Percentiles rank a stretch among this genome's conserved stretches.
These are phyloP conservation scores for Xylaria sp. DNA, from an alignment of 2,329 filamentous ascomycete species.

Conservation along the genomic window DNA sequence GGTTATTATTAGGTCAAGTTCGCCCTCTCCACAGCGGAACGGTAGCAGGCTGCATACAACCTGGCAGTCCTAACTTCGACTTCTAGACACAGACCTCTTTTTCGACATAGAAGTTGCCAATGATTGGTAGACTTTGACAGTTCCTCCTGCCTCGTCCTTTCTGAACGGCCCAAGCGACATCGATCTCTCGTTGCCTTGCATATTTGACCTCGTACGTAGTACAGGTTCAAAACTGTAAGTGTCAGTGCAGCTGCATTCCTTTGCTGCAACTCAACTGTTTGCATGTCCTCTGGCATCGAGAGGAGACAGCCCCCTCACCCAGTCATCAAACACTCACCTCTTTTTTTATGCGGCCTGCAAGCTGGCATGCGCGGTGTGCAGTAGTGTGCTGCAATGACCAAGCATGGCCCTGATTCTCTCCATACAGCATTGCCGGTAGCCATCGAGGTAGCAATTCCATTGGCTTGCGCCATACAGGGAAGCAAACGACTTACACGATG, in stretches of 20 bases:
- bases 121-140: background rate
- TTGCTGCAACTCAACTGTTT: background rate
- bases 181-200: background rate
- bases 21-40: background rate
- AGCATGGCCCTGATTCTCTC: slow-evolving; percentile 23
- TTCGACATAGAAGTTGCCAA: background rate
- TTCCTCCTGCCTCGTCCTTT: background rate
- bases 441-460: slow-evolving; percentile 20
- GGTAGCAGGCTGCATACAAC: slow-evolving; percentile 1
- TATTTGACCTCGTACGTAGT: slow-evolving; percentile 5
- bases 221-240: slow-evolving; percentile 12
- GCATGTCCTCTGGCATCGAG: slow-evolving; percentile 6
- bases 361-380: slow-evolving; percentile 28
- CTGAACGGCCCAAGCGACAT: background rate
- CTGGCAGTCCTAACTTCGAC: background rate
- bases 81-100: background rate
- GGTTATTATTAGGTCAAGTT: slow-evolving; percentile 1
- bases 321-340: slow-evolving; percentile 8
- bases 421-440: slow-evolving; percentile 10
- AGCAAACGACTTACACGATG: slow-evolving; percentile 15
- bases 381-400: slow-evolving; percentile 30
- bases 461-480: slow-evolving; percentile 18
- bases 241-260: slow-evolving; percentile 13
- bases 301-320: slow-evolving; percentile 7
- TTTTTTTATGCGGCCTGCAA: slow-evolving; percentile 18